These are phyloP conservation scores for Royoungia palumana DNA, from an alignment of 768 basidiomycete genomes.

Conservation along the genomic window DNA sequence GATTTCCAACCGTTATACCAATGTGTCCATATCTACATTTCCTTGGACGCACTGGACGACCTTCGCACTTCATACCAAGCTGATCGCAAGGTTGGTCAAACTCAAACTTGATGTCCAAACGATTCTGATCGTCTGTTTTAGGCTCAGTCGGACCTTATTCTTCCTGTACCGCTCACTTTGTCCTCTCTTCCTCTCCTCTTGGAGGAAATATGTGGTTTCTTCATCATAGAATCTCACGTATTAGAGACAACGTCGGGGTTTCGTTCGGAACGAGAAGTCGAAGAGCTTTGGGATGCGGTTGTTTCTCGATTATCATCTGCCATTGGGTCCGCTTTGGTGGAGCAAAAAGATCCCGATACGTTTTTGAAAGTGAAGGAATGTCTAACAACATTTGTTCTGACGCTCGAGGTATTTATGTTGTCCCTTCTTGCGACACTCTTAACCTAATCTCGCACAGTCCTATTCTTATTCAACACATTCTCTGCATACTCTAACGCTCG, in stretches of 20 bases:
- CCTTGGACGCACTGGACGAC: slow-evolving; percentile 86
- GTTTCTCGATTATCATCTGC: slow-evolving; percentile 68
- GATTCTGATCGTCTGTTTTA: slow-evolving; percentile 33
- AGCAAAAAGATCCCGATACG: slow-evolving; percentile 74
- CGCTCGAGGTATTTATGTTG: slow-evolving; percentile 66
- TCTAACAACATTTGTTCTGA: slow-evolving; percentile 84
- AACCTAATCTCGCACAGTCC: slow-evolving; percentile 48
- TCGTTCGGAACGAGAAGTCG: slow-evolving; percentile 86
- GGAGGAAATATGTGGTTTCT: slow-evolving; percentile 95
- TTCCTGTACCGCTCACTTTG: slow-evolving; percentile 69
- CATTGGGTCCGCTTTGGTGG: slow-evolving; percentile 67
- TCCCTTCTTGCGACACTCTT: neutral
- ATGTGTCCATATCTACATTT: slow-evolving; percentile 94
- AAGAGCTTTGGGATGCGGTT: slow-evolving; percentile 92
- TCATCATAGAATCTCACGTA: slow-evolving; percentile 93
- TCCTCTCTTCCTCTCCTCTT: slow-evolving; percentile 70
- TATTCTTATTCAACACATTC: slow-evolving; percentile 84
- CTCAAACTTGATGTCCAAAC: neutral
- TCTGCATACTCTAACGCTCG: slow-evolving; percentile 80
- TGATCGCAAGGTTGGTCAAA: slow-evolving; percentile 74
- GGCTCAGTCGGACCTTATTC: slow-evolving; percentile 97
- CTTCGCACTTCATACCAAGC: slow-evolving; percentile 91
- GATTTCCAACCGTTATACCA: slow-evolving; percentile 96
- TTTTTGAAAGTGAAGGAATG: slow-evolving; percentile 83
- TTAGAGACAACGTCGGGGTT: slow-evolving; percentile 85